Evolutionary conservation across 1,139 yeast species (phyloP), one percentile per base, ranked within the genome.

Genomic region (Kodamaea suecica): DNA sequence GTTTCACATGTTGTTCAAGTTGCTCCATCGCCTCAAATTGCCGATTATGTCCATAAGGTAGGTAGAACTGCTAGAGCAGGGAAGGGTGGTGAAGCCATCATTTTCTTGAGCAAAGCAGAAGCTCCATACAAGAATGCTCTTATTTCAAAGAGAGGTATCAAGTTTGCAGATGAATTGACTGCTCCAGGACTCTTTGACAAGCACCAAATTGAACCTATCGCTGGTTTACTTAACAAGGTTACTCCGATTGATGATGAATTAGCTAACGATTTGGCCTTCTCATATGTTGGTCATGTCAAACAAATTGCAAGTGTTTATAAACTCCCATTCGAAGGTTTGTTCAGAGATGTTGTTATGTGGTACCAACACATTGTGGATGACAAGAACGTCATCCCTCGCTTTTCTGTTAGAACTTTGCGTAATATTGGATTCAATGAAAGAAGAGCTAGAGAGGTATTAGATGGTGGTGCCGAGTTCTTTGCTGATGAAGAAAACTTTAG

Each of bases 11-110:
- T 92, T 52, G 81, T 92, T 43, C 97, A 92, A 67, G 88, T 85
- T 50, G 97, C 92, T 60, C 97, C 97, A 33, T 86, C 94, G 44
- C 62, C 72, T 30, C 87, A 82, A 39, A 63, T 45, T 17, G 52
- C 52, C 14, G 97, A 90, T 64, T 92, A 92, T 56, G 90, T 92
- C 51, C 98, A 92, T 64, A 80, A 97, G 61, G 97, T 92, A 24
- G 98, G 98, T 45, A 82, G 98, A 72, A 92, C 98, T 17, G 98
- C 98, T 12, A 80, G 98, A 67, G 95, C 92, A 40, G 97, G 97
- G 42, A 76, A 76, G 45, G 66, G 71, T 24, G 98, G 98, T 47
- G 65, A 66, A 27, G 81, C 92, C 2, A 57, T 74, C 7, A 55
- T 79, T 30, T 79, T 76, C 49, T 48, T 73, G 29, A 59, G 78